phyloP scores from a whole-genome alignment of 345 rosid species.

The Salix caprea region DNA sequence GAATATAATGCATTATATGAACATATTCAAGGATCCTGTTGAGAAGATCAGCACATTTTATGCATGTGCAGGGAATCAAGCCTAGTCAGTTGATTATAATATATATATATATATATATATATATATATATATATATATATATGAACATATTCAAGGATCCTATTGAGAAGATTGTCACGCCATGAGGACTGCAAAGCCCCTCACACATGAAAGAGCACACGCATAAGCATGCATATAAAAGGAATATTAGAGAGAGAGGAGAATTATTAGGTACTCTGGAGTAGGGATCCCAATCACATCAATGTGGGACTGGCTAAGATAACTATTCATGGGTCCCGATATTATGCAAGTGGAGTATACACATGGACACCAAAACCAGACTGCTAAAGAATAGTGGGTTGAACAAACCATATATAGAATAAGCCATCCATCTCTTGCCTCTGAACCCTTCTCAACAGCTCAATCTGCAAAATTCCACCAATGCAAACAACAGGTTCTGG shows the following conservation, averaged over 20 bases:
- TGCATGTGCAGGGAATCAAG: not conserved
- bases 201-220: no score
- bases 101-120: no score
- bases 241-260: no score
- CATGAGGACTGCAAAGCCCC: no score
- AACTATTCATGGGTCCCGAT: not conserved
- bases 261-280: not conserved
- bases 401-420: constrained; percentile 77
- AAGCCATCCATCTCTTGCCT: constrained; percentile 70
- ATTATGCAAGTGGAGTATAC: not conserved
- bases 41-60: not conserved
- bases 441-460: constrained; percentile 87
- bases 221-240: no score
- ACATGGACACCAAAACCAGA: not conserved
- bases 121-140: no score
- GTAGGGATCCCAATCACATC: not conserved
- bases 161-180: no score
- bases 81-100: not conserved
- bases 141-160: not conserved
- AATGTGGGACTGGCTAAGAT: not conserved
- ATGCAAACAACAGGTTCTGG: constrained; percentile 86
- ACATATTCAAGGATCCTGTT: not conserved
- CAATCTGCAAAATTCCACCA: constrained; percentile 72
- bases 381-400: not conserved
- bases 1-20: no score